Percentiles rank a stretch among this genome's conserved stretches.
Conservation (phyloP, 805 yeast species). For the Pichia thaimueangensis region DNA sequence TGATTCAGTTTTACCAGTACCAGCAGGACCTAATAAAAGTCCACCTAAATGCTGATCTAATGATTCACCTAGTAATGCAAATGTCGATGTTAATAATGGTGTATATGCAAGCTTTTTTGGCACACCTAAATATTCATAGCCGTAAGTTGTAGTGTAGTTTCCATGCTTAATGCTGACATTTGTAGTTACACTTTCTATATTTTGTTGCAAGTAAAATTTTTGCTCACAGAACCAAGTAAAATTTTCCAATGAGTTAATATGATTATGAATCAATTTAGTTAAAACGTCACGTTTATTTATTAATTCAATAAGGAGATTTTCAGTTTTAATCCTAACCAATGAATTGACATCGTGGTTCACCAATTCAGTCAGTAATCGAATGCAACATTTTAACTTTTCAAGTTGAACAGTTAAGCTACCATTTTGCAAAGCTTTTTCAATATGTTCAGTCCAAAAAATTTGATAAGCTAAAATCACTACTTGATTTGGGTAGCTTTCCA, state of each 20-base stretch:
- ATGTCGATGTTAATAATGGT: conserved; percentile 60
- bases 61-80: conserved; percentile 66
- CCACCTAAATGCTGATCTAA: conserved; percentile 75
- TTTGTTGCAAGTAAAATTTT: conserved; percentile 36
- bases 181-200: conserved; percentile 18
- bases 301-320: conserved; percentile 59
- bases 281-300: conserved; percentile 49
- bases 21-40: conserved; percentile 92
- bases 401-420: background rate
- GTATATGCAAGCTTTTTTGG: conserved; percentile 72
- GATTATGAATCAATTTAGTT: conserved; percentile 4
- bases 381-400: background rate
- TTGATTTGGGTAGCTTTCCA: conserved; percentile 48
- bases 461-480: conserved; percentile 49
- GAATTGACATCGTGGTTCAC: conserved; percentile 25
- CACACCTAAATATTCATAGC: conserved; percentile 76
- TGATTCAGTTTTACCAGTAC: conserved; percentile 94
- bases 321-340: conserved; percentile 40
- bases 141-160: conserved; percentile 49
- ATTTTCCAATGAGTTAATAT: background rate
- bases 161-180: conserved; percentile 46
- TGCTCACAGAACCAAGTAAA: conserved; percentile 50
- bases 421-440: conserved; percentile 26
- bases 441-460: conserved; percentile 43
- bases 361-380: conserved; percentile 25